Evolutionary conservation across 2,329 filamentous ascomycete genomes (phyloP), one percentile per base, ranked within the genome.

Genomic region (Colletotrichum horii): DNA sequence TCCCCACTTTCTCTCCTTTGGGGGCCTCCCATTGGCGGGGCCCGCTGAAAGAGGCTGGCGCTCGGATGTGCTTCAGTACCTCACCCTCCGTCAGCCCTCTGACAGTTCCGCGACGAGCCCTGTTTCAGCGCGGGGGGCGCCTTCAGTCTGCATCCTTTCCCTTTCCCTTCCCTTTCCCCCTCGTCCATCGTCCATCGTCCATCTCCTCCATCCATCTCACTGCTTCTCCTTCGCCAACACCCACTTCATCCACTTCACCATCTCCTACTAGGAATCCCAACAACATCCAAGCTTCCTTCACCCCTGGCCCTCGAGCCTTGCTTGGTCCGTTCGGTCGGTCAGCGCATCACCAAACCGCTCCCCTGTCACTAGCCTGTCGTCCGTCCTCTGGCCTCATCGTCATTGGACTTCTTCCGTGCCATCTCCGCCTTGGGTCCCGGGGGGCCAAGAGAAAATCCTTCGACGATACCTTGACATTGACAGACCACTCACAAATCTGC

Each of bases 41-140:
- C 8, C 48, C 62, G 22, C 58, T n/a, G 19, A 58, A 66, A 71
- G 74, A 66, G 58, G 70, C 71, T 62, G 65, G 71, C 70, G 68
- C 76, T 76, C 74, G 76, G 71, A 76, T 73, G 75, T 81, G 82
- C 83, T 78, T 81, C 82, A 82, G 75, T 81, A 82, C 83, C 77
- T 81, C 82, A 82, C 70, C 55, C 77, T 77, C 70, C 65, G 65
- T 61, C 58, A 74, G 74, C 70, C 65, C 79, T 83, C 81, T 79
- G 80, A 83, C 83, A 80, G 56, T 77, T 71, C 77, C 81, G 82
- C 81, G 81, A 83, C 83, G 73, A 34, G 74, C 75, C 80, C 75
- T 70, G 82, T 84, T 83, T 84, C 82, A 83, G 73, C 62, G 56
- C 68, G 60, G 38, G 58, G 43, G 43, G 58, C 28, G 9, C 48